phyloP scores from a whole-genome alignment of 805 yeast species.

The Candida nemodendra region DNA sequence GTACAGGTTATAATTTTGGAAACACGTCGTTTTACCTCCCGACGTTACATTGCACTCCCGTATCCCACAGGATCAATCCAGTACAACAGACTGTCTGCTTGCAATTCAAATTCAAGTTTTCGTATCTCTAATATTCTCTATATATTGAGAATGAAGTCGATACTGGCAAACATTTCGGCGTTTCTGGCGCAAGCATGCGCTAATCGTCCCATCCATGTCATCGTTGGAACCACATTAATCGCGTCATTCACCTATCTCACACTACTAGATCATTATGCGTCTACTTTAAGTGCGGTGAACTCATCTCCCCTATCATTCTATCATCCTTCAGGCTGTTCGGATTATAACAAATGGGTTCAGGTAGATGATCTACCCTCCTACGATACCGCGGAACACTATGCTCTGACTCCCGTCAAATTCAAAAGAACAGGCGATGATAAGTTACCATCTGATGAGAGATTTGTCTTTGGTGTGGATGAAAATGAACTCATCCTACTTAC shows the following conservation, averaged over 20 bases:
- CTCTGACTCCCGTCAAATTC: slow-evolving; percentile 58
- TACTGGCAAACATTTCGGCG: slow-evolving; percentile 28
- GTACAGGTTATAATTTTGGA: too few species aligned
- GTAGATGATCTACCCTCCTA: slow-evolving; percentile 40
- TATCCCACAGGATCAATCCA: slow-evolving; percentile 1
- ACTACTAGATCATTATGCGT: slow-evolving; percentile 62
- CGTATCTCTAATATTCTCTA: background rate
- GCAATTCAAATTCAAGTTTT: background rate
- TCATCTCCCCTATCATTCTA: slow-evolving; percentile 31
- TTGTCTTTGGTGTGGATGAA: slow-evolving; percentile 40
- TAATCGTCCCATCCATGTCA: slow-evolving; percentile 81
- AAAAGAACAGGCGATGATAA: slow-evolving; percentile 41
- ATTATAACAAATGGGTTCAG: slow-evolving; percentile 46
- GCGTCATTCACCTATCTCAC: slow-evolving; percentile 82
- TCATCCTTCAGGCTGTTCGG: slow-evolving; percentile 34
- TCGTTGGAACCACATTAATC: slow-evolving; percentile 65
- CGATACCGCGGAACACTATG: slow-evolving; percentile 45
- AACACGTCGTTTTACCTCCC: too few species aligned
- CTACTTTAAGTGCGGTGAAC: slow-evolving; percentile 14
- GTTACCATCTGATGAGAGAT: slow-evolving; percentile 41
- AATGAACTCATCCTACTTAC: slow-evolving; percentile 43
- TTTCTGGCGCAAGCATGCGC: slow-evolving; percentile 53
- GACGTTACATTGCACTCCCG: too few species aligned
- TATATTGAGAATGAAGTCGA: slow-evolving; percentile 12
- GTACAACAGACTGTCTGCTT: background rate